Conservation (phyloP, 352 stramenopile genomes). For the Plasmopara muralis region DNA sequence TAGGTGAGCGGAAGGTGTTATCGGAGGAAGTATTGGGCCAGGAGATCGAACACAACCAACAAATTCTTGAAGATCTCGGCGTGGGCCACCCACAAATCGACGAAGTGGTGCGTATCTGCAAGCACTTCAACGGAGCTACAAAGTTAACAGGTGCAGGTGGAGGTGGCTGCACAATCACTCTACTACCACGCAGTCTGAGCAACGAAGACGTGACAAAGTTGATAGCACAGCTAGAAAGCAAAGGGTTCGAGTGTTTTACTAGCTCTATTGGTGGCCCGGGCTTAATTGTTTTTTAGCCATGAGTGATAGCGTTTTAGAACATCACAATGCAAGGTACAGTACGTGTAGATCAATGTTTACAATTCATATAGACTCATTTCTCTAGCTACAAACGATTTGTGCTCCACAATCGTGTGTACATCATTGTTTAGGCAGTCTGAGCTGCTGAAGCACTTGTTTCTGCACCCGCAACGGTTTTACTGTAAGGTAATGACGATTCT, state of each 20-base stretch:
- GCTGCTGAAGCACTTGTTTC: constrained; percentile 15
- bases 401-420: constrained; percentile 6
- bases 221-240: constrained; percentile 36
- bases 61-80: constrained; percentile 64
- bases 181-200: constrained; percentile 48
- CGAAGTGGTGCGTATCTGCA: constrained; percentile 55
- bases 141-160: constrained; percentile 89
- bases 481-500: constrained; percentile 9
- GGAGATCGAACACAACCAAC: constrained; percentile 69
- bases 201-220: constrained; percentile 36
- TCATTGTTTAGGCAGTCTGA: constrained; percentile 25
- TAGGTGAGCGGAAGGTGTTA: constrained; percentile 31
- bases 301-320: background rate
- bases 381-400: constrained; percentile 24
- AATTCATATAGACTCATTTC: constrained; percentile 20
- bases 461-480: constrained; percentile 19
- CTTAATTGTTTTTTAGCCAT: constrained; percentile 11
- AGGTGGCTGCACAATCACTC: constrained; percentile 84
- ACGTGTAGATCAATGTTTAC: constrained; percentile 21
- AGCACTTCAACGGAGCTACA: constrained; percentile 46
- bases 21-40: constrained; percentile 36
- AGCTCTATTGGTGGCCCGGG: constrained; percentile 52
- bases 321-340: constrained; percentile 1
- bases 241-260: constrained; percentile 50
- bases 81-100: constrained; percentile 85